These are phyloP conservation scores for Malus hybrid DNA, from an alignment of 331 rosid species.

Conservation along the genomic window DNA sequence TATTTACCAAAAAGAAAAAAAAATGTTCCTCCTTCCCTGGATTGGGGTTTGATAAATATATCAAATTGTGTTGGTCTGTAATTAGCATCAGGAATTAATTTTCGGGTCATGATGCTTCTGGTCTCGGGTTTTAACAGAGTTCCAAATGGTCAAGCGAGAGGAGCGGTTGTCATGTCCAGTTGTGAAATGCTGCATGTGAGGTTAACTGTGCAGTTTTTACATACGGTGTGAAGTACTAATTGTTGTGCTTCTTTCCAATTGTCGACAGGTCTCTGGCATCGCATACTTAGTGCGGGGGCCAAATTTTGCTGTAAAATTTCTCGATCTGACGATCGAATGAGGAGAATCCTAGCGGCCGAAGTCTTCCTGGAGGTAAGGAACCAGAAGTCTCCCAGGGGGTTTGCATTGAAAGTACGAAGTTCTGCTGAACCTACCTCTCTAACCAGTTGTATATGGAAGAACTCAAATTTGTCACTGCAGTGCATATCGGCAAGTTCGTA, in stretches of 20 bases:
- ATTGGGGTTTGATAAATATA: background rate
- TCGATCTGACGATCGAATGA: background rate
- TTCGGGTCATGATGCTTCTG: background rate
- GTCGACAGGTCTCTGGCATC: background rate
- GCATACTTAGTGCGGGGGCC: background rate
- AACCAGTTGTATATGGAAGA: background rate
- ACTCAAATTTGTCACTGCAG: background rate
- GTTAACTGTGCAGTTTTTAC: background rate
- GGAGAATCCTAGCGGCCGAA: background rate
- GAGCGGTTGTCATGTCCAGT: background rate
- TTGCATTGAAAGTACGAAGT: background rate
- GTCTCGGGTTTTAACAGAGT: background rate
- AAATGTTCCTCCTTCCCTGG: background rate
- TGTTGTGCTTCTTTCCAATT: background rate
- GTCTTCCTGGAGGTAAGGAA: background rate
- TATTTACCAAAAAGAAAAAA: background rate
- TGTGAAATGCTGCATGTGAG: background rate
- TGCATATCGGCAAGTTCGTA: background rate
- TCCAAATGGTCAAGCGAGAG: background rate
- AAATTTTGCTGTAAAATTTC: constrained; percentile 9
- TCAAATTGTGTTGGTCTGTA: background rate
- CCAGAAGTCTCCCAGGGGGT: background rate
- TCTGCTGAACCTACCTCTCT: background rate
- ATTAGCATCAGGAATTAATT: background rate
- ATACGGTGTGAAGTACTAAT: background rate